Conservation (phyloP, 2,329 filamentous ascomycete genomes). For the Alternaria sp. region DNA sequence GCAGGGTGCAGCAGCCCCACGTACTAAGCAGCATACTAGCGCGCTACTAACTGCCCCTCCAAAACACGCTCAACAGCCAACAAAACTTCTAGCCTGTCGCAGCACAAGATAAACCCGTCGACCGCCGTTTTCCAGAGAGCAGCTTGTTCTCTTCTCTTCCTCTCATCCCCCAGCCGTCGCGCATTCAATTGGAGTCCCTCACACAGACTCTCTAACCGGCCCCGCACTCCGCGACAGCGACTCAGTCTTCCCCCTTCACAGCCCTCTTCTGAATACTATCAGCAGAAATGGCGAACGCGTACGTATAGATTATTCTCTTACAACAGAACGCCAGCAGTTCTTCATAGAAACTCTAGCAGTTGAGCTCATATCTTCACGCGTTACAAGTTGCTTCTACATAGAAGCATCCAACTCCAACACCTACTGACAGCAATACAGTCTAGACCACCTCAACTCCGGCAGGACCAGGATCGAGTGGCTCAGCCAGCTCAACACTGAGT, state of each 20-base stretch:
- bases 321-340: not conserved
- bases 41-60: slow-evolving; percentile 27
- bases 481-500: slow-evolving; percentile 85
- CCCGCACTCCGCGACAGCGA: slow-evolving; percentile 21
- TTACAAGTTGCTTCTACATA: not conserved
- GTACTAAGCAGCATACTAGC: slow-evolving; percentile 28
- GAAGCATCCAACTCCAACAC: not conserved
- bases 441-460: slow-evolving; percentile 77
- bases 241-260: slow-evolving; percentile 12
- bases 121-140: slow-evolving; percentile 20
- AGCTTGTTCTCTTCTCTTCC: slow-evolving; percentile 3
- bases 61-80: slow-evolving; percentile 33
- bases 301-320: slow-evolving; percentile 48
- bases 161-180: slow-evolving; percentile 3
- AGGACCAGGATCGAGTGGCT: slow-evolving; percentile 76
- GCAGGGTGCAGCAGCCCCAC: slow-evolving; percentile 32
- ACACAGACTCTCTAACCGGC: slow-evolving; percentile 19
- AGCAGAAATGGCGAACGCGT: slow-evolving; percentile 69
- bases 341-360: not conserved
- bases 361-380: not conserved
- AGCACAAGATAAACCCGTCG: slow-evolving; percentile 29
- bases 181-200: slow-evolving; percentile 18
- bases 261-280: slow-evolving; percentile 13
- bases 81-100: slow-evolving; percentile 24
- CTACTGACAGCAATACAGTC: slow-evolving; percentile 25